Evolutionary conservation across 306 rosid genomes (phyloP), one percentile per base, ranked within the genome.

Genomic region (Vigna trinervia): DNA sequence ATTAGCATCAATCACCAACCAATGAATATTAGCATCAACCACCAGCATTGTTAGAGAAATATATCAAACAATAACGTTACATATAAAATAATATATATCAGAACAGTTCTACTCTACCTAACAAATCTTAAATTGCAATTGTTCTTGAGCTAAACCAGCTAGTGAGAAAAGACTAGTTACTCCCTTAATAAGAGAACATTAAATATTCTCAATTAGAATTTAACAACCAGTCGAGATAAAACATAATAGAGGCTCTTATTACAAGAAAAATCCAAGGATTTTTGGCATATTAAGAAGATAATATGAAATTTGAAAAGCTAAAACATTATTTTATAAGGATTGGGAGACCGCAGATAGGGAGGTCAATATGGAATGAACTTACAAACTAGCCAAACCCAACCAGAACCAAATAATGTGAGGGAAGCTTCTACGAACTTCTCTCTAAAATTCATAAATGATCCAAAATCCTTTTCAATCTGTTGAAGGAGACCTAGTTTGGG

Each of bases 361-460:
- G 28, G 28, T 26, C 28, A 60, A 34, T 30, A 70, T 5, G 64
- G 41, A 59, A 78, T 57, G 77, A 80, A 89, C 97, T 92, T 86
- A 95, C 99, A 82, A 73, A 95, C 97, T 81, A 95, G 94, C 99
- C 99, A 95, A 87, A 95, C 97, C 99, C 97, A 92, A 64, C 99
- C 99, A 82, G 99, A 95, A 76, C 99, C 99, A 79, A 92, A 90
- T 53, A 78, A 85, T n/a, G 92, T 66, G 65, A 89, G 90, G 30
- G 97, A 89, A 58, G 92, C 86, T 81, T 81, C 90, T 54, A 65
- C 57, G 80, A 95, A 90, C 76, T 86, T 92, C 75, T 90, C 96
- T 79, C 82, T 88, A 80, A 92, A 95, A 88, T 88, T 83, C 34
- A 81, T 39, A 78, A 83, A 95, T 63, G 99, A 95, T 65, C 97